phyloP scores from a whole-genome alignment of 148 eudicot genomes.

The Bassia scoparia region DNA sequence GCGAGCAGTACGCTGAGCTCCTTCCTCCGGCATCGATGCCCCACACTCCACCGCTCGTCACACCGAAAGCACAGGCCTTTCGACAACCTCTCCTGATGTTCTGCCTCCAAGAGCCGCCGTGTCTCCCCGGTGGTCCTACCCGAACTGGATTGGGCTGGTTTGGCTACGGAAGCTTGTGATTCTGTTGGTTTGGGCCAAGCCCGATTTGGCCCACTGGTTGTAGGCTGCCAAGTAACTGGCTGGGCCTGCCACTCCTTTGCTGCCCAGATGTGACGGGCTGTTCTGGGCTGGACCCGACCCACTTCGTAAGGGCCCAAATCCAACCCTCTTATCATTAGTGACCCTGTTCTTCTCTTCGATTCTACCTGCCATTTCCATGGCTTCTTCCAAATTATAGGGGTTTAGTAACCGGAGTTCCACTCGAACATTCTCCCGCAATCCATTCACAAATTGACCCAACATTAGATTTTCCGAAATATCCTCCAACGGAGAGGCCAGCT shows the following conservation, averaged over 20 bases:
- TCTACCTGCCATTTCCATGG: background rate
- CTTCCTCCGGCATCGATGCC: background rate
- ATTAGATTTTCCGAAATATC: background rate
- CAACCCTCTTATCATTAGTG: background rate
- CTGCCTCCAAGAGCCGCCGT: background rate
- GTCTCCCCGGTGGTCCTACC: background rate
- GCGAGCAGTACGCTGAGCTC: background rate
- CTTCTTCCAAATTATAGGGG: background rate
- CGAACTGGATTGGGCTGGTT: background rate
- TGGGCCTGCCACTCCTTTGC: background rate
- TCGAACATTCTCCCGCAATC: background rate
- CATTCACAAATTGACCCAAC: background rate
- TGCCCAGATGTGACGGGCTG: background rate
- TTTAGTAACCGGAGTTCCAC: background rate
- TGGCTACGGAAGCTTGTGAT: background rate
- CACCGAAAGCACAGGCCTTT: background rate
- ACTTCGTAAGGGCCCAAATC: background rate
- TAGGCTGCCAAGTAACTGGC: background rate
- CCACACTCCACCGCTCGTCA: background rate
- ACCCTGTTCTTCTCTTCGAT: background rate
- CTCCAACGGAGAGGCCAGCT: background rate
- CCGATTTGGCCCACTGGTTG: background rate
- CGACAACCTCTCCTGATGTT: background rate
- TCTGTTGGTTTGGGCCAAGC: background rate
- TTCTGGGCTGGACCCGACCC: background rate